Conservation (phyloP, 2,329 filamentous ascomycete genomes). For the Amauroascus niger region DNA sequence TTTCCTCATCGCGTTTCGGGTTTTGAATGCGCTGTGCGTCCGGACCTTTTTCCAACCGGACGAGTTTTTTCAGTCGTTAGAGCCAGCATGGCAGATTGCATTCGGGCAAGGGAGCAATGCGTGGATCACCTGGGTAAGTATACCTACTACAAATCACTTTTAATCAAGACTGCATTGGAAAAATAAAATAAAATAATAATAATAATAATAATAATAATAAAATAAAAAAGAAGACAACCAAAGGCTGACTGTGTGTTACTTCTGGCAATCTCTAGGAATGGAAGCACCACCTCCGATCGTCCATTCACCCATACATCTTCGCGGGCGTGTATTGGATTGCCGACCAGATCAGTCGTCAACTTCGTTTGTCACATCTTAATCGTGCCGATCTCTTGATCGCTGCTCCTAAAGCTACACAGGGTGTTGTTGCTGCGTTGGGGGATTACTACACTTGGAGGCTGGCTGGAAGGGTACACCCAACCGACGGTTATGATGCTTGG, state of each 20-base stretch:
- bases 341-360: slow-evolving; percentile 46
- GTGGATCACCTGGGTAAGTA: slow-evolving; percentile 97
- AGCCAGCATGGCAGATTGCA: slow-evolving; percentile 83
- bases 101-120: slow-evolving; percentile 70
- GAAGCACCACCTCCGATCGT: slow-evolving; percentile 76
- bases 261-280: slow-evolving; percentile 61
- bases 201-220: too few species aligned
- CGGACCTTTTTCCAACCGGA: slow-evolving; percentile 96
- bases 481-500: slow-evolving; percentile 52
- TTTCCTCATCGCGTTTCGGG: slow-evolving; percentile 55
- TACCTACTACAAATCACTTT: slow-evolving; percentile 19
- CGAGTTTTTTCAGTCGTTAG: slow-evolving; percentile 91
- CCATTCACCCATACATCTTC: slow-evolving; percentile 83
- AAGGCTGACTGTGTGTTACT: slow-evolving; percentile 6
- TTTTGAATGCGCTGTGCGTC: slow-evolving; percentile 67
- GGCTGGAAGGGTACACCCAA: slow-evolving; percentile 62
- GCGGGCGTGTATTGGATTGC: slow-evolving; percentile 60
- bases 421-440: slow-evolving; percentile 61
- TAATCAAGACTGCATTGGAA: slow-evolving; percentile 7
- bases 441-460: slow-evolving; percentile 87
- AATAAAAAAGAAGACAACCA: too few species aligned
- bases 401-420: slow-evolving; percentile 67
- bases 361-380: slow-evolving; percentile 46
- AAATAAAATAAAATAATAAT: too few species aligned
- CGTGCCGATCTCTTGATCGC: slow-evolving; percentile 59